Evolutionary conservation across 2,329 filamentous ascomycete species (phyloP).

Genomic region (Alternaria ethzedia): DNA sequence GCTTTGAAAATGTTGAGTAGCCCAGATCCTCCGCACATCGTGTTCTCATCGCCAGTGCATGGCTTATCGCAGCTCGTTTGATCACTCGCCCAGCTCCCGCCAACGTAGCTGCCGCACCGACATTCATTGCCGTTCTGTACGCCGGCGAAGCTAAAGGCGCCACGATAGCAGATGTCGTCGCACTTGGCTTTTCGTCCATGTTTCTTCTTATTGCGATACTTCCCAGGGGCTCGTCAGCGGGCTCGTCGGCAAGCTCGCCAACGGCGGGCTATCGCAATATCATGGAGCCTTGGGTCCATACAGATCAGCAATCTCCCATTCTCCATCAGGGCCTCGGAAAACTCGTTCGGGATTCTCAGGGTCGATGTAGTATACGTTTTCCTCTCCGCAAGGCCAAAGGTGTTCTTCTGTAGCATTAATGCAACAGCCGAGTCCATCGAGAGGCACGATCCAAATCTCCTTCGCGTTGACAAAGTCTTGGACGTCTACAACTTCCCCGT

Average conservation of each 20-base stretch:
- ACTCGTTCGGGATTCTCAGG: not conserved
- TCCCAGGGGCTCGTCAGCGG: too few species aligned
- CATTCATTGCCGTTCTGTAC: not conserved
- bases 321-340: not conserved
- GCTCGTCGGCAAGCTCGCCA: too few species aligned
- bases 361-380: not conserved
- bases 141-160: conserved; percentile 1
- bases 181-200: too few species aligned
- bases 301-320: not conserved
- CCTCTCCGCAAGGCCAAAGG: not conserved
- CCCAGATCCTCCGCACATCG: not conserved
- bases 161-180: conserved; percentile 6
- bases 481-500: too few species aligned
- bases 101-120: not conserved
- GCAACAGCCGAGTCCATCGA: not conserved
- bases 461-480: not conserved
- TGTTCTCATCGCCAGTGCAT: not conserved
- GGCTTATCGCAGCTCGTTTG: not conserved
- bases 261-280: too few species aligned
- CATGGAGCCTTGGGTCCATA: not conserved
- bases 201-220: too few species aligned
- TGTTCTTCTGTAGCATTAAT: not conserved
- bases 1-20: not conserved
- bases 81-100: not conserved
- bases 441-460: not conserved